phyloP scores from a whole-genome alignment of 106 monocot species.

The Dioscorea dumetorum region DNA sequence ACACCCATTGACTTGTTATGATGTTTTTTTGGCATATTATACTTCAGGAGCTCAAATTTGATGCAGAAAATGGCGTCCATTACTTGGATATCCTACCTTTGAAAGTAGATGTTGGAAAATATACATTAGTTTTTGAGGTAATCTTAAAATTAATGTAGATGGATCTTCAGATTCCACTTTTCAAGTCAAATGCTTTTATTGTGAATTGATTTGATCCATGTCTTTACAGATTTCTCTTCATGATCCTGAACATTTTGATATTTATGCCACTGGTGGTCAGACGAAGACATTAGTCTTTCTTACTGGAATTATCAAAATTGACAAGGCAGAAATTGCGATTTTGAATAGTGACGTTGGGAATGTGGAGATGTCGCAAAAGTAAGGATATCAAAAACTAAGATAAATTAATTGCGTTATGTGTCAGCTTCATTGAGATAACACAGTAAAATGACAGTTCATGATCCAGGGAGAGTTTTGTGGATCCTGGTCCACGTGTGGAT shows the following conservation, averaged over 20 bases:
- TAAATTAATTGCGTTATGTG: too few species aligned
- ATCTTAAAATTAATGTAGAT: constrained; percentile 4
- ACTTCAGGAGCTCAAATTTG: constrained; percentile 73
- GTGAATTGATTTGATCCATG: constrained; percentile 9
- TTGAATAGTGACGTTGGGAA: constrained; percentile 57
- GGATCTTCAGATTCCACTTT: not conserved
- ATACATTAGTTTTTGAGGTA: constrained; percentile 79
- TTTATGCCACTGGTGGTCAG: constrained; percentile 50
- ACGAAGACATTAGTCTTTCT: constrained; percentile 30
- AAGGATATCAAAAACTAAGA: not conserved
- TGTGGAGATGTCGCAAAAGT: constrained; percentile 61
- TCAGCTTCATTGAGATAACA: too few species aligned
- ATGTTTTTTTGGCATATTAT: constrained; percentile 1
- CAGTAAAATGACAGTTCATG: too few species aligned
- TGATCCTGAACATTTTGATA: constrained; percentile 46
- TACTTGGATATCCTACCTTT: constrained; percentile 63
- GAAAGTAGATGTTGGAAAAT: constrained; percentile 86
- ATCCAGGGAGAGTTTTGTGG: too few species aligned
- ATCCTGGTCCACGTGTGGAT: too few species aligned
- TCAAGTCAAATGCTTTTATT: not conserved
- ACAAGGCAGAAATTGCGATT: constrained; percentile 75
- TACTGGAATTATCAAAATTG: constrained; percentile 69
- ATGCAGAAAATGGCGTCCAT: constrained; percentile 53
- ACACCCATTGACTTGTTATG: not conserved
- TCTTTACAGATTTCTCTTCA: constrained; percentile 56